Conservation (phyloP, 1,139 yeast genomes). For the Pichia sp. region DNA sequence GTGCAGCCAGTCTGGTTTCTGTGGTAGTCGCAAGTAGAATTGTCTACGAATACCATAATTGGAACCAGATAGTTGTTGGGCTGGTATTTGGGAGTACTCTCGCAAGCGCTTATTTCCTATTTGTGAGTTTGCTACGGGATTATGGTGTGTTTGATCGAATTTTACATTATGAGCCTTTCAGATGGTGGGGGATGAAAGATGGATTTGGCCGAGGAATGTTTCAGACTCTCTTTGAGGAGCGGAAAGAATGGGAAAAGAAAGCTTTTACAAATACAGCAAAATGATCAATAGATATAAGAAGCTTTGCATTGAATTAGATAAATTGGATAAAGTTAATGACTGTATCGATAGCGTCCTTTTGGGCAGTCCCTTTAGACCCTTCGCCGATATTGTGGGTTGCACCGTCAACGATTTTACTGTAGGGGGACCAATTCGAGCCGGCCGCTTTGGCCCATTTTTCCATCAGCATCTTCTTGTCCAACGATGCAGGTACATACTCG, state of each 20-base stretch:
- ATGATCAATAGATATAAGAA: too few relatives aligned
- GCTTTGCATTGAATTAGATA: neutral
- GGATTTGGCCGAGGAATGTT: conserved; percentile 22
- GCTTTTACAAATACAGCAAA: neutral
- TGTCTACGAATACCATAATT: conserved; percentile 72
- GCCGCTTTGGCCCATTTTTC: conserved; percentile 46
- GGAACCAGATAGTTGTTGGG: conserved; percentile 73
- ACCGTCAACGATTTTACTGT: conserved; percentile 53
- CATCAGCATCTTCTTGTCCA: conserved; percentile 50
- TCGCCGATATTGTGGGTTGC: conserved; percentile 58
- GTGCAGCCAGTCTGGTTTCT: conserved; percentile 10
- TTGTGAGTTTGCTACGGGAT: conserved; percentile 52
- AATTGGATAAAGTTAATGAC: conserved; percentile 19
- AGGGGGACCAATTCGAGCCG: conserved; percentile 47
- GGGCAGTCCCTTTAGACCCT: conserved; percentile 32
- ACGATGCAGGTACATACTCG: conserved; percentile 52
- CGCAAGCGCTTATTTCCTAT: conserved; percentile 57
- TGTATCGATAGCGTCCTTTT: conserved; percentile 15
- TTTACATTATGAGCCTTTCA: conserved; percentile 45
- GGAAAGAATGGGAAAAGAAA: conserved; percentile 25
- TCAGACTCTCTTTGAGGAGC: conserved; percentile 22
- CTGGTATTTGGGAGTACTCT: conserved; percentile 54
- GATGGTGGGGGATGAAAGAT: conserved; percentile 53
- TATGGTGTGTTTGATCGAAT: conserved; percentile 60
- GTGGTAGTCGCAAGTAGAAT: conserved; percentile 72